Evolutionary conservation across 139 green algal species (phyloP), one percentile per base, ranked within the genome.

Genomic region (Chara braunii): DNA sequence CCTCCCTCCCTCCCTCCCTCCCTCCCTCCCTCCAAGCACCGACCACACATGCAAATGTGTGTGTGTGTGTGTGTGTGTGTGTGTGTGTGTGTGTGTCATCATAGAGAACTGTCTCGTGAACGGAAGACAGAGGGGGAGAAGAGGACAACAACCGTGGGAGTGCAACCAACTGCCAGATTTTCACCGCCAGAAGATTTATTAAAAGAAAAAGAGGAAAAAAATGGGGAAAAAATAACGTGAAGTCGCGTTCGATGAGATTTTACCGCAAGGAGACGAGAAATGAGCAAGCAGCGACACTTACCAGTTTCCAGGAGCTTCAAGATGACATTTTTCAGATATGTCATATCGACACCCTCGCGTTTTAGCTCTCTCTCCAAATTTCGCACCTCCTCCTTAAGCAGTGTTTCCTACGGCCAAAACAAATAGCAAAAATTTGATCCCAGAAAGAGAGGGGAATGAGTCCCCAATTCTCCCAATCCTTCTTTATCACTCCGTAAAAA

Each of bases 261-360:
- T 48, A 48, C 18, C 40, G 18, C 18, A 26, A 48, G 40, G 40
- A 48, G 18, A 48, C 18, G 18, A 48, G 40, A 14, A 48, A 14
- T 26, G 18, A 18, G 18, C 40, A 48, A 18, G 18, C 18, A 18
- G 18, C 18, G 18, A 14, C 18, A 48, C 18, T 48, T n/a, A n/a
- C n/a, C n/a, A n/a, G n/a, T 70, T 30, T 70, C 34, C 6, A 80
- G 56, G 50, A 80, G 35, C 23, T 80, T 78, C 6, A 80, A 51
- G 3, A 80, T 77, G 2, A 80, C 68, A 34, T 80, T 80, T 68
- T 80, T 80, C 18, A 80, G 67, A n/a, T 80, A 80, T 5, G 72
- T 78, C 45, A 80, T 74, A 68, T 80, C 72, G 58, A 79, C 68
- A 14, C 44, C 42, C 60, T 78, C 56, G 29, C 72, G 61, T 43